These are phyloP conservation scores for Solanum sejunctum DNA, from an alignment of 257 asterid species.

Conservation along the genomic window DNA sequence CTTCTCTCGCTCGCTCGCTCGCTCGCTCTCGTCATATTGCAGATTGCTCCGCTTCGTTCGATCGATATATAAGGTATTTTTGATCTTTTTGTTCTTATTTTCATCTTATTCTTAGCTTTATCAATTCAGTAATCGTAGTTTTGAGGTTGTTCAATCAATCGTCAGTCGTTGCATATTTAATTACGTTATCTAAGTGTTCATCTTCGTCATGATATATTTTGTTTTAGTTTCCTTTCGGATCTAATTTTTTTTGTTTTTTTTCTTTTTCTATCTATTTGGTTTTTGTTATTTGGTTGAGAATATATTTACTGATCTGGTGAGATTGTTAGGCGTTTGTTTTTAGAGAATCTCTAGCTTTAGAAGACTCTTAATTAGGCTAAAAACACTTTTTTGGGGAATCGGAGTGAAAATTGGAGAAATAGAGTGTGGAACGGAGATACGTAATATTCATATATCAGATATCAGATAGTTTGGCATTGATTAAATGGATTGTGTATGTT, in stretches of 20 bases:
- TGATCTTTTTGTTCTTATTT: background rate
- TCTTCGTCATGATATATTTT: background rate
- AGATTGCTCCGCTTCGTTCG: background rate
- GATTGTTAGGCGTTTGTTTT: background rate
- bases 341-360: background rate
- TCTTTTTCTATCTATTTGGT: background rate
- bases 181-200: background rate
- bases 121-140: background rate
- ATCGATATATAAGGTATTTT: background rate
- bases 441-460: background rate
- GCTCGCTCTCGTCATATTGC: background rate
- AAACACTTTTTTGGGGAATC: background rate
- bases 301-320: background rate
- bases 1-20: too few species aligned
- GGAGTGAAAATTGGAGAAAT: background rate
- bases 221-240: background rate
- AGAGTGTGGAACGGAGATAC: background rate
- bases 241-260: background rate
- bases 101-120: background rate
- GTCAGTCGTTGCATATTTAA: background rate
- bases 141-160: background rate
- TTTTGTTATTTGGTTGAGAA: background rate
- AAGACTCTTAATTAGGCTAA: background rate
- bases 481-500: background rate
- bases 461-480: background rate